Conservation (phyloP, 2,329 filamentous ascomycete species). For the Fusarium coicis region DNA sequence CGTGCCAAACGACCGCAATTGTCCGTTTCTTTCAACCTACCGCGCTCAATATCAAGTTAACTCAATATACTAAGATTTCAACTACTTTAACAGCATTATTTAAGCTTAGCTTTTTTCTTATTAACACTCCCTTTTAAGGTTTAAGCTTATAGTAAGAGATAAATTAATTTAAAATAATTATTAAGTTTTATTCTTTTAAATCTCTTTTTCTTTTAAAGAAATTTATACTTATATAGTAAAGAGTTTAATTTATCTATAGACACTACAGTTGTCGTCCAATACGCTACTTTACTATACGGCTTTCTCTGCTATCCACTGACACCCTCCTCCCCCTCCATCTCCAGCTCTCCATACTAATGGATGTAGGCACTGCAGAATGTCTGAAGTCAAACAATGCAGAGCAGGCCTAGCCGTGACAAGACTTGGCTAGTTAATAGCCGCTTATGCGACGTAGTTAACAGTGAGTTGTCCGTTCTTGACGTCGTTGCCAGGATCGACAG, state of each 20-base stretch:
- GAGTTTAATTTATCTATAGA: not conserved
- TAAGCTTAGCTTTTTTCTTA: too few relatives aligned
- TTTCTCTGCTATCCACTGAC: not conserved
- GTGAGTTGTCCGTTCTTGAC: not conserved
- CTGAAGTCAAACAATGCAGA: fast-evolving
- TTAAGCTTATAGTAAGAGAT: too few relatives aligned
- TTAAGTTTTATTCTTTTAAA: too few relatives aligned
- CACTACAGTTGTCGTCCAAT: fast-evolving
- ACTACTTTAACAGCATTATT: too few relatives aligned
- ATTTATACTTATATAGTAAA: not conserved
- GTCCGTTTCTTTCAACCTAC: too few relatives aligned
- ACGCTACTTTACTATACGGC: not conserved
- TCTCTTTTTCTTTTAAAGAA: too few relatives aligned
- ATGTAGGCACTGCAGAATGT: fast-evolving
- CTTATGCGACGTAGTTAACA: constrained; percentile 1
- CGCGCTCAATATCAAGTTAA: too few relatives aligned
- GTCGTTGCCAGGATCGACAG: not conserved
- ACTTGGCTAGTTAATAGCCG: not conserved
- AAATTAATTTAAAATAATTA: too few relatives aligned
- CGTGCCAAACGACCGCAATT: fast-evolving
- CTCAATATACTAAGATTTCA: too few relatives aligned
- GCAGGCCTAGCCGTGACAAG: not conserved
- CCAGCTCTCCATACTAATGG: fast-evolving
- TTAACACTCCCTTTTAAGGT: too few relatives aligned
- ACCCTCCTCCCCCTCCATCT: fast-evolving